A percentile compares a stretch with the other conserved stretches of the same genome.
Conservation (phyloP, 768 basidiomycete genomes). For the Amanita molliuscula region DNA sequence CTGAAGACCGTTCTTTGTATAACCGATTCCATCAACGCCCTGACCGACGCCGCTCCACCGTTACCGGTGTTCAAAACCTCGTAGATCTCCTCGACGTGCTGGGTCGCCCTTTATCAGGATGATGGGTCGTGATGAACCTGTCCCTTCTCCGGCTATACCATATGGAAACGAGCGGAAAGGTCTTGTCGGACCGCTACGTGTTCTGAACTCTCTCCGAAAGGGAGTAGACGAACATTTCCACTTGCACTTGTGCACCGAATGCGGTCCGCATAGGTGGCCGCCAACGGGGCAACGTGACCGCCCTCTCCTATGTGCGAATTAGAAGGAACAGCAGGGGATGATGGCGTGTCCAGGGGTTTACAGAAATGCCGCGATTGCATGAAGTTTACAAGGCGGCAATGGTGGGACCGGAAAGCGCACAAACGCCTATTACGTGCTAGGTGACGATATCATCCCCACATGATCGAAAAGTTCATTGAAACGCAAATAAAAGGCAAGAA, state of each 20-base stretch:
- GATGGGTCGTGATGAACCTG: not conserved
- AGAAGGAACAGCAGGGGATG: constrained; percentile 1
- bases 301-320: not conserved
- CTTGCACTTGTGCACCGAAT: constrained; percentile 8
- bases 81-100: not conserved
- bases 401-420: not conserved
- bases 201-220: constrained; percentile 10
- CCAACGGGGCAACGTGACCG: not conserved
- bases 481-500: not conserved
- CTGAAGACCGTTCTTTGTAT: not conserved
- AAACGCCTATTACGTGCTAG: constrained; percentile 3
- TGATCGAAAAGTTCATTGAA: not conserved
- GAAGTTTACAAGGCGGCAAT: not conserved
- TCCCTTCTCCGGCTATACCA: not conserved
- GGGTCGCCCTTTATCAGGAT: not conserved
- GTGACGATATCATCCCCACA: constrained; percentile 2
- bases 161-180: constrained; percentile 2
- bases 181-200: constrained; percentile 6
- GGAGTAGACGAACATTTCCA: constrained; percentile 16
- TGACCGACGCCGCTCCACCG: not conserved
- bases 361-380: constrained; percentile 1
- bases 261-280: not conserved
- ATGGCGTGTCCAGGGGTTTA: constrained; percentile 6
- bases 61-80: not conserved
- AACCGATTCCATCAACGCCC: not conserved